phyloP scores from a whole-genome alignment of 495 filamentous ascomycete genomes.

The Hypoxylon lenormandii region DNA sequence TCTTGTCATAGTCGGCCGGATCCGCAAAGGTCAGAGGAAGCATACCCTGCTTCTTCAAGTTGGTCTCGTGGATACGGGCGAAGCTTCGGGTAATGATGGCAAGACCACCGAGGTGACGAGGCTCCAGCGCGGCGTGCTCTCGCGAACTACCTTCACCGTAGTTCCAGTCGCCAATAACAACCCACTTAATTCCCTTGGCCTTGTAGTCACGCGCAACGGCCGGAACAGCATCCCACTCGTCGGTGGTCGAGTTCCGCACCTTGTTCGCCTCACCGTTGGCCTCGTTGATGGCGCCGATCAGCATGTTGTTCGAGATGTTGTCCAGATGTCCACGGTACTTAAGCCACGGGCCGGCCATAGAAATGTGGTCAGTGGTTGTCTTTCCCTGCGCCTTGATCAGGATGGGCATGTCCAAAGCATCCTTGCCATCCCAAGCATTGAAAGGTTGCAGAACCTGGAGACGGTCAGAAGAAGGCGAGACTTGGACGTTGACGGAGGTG shows the following conservation, averaged over 20 bases:
- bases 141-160: slow-evolving; percentile 97
- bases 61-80: slow-evolving; percentile 99
- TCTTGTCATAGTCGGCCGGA: slow-evolving; percentile 97
- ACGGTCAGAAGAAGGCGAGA: slow-evolving; percentile 90
- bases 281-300: slow-evolving; percentile 96
- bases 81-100: slow-evolving; percentile 97
- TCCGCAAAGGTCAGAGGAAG: slow-evolving; percentile 94
- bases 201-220: slow-evolving; percentile 98
- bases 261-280: slow-evolving; percentile 98
- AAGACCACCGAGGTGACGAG: slow-evolving; percentile 94
- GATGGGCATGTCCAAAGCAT: slow-evolving; percentile 86
- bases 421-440: slow-evolving; percentile 92
- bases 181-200: slow-evolving; percentile 93
- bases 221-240: slow-evolving; percentile 86
- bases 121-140: slow-evolving; percentile 98
- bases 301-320: slow-evolving; percentile 99
- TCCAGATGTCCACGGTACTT: slow-evolving; percentile 99
- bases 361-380: slow-evolving; percentile 99
- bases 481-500: slow-evolving; percentile 75
- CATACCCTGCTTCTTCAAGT: slow-evolving; percentile 99
- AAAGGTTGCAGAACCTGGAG: slow-evolving; percentile 92
- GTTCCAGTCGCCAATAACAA: slow-evolving; percentile 99
- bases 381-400: slow-evolving; percentile 98
- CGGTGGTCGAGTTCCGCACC: slow-evolving; percentile 89
- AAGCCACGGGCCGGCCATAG: slow-evolving; percentile 98